Percentiles rank a stretch among this genome's conserved stretches.
These are phyloP conservation scores for Lanmaoa rubissima DNA, from an alignment of 768 basidiomycete genomes.

Conservation along the genomic window DNA sequence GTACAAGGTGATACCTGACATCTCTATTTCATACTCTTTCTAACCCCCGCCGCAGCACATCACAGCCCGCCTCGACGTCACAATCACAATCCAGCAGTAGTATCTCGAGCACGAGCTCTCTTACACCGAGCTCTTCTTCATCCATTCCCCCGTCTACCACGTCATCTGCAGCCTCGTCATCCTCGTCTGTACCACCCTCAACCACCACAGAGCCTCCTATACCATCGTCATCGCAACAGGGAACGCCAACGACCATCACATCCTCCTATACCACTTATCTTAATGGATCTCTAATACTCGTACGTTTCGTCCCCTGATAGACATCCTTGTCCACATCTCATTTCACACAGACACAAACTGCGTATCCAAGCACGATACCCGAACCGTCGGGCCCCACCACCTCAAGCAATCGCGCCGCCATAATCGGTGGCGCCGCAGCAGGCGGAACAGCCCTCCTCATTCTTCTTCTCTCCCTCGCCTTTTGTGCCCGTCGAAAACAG, in stretches of 20 bases:
- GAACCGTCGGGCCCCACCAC: not conserved
- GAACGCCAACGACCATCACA: slow-evolving; percentile 16
- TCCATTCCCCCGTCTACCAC: not conserved
- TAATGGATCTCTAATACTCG: slow-evolving; percentile 14
- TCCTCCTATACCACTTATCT: slow-evolving; percentile 19
- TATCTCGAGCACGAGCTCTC: not conserved
- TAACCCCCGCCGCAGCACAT: slow-evolving; percentile 1
- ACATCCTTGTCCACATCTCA: not conserved
- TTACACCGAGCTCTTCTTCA: slow-evolving; percentile 1
- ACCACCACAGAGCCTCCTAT: slow-evolving; percentile 1
- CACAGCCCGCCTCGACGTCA: slow-evolving; percentile 1
- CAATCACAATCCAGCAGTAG: not conserved
- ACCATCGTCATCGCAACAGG: slow-evolving; percentile 7
- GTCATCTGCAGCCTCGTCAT: not conserved
- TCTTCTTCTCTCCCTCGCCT: slow-evolving; percentile 35
- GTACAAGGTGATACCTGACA: slow-evolving; percentile 15
- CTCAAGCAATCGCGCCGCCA: slow-evolving; percentile 32
- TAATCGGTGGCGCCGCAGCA: slow-evolving; percentile 43
- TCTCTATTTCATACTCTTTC: not conserved
- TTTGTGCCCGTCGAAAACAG: slow-evolving; percentile 37
- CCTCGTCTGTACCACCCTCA: not conserved
- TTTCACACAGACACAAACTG: slow-evolving; percentile 11
- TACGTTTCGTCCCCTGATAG: slow-evolving; percentile 5
- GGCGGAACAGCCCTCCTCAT: slow-evolving; percentile 39
- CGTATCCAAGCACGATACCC: slow-evolving; percentile 22